phyloP scores from a whole-genome alignment of 2,329 filamentous ascomycete genomes.

The Nemania sp. region DNA sequence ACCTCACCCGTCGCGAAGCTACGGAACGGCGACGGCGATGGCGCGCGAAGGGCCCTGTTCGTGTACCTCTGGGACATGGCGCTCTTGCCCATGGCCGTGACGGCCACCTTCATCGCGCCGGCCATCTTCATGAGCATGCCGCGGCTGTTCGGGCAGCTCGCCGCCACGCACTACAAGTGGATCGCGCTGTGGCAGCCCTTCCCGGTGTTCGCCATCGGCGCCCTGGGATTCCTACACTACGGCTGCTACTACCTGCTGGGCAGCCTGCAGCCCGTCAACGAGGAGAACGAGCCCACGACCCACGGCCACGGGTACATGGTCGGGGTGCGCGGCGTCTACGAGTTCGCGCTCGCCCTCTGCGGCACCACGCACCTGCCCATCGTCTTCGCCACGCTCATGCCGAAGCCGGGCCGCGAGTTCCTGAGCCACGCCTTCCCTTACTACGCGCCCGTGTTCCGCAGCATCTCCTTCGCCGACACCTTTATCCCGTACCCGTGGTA shows the following conservation, averaged over 20 bases:
- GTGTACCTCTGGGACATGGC: constrained; percentile 39
- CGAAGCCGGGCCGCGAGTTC: constrained; percentile 24
- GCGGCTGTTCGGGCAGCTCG: constrained; percentile 27
- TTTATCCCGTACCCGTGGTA: constrained; percentile 33
- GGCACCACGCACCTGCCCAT: constrained; percentile 34
- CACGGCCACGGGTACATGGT: constrained; percentile 33
- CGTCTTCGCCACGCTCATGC: constrained; percentile 30
- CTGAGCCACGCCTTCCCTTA: constrained; percentile 29
- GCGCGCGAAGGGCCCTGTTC: constrained; percentile 31
- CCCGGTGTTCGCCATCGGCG: constrained; percentile 28
- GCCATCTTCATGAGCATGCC: constrained; percentile 37
- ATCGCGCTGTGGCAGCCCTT: constrained; percentile 39
- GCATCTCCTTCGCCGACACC: constrained; percentile 31
- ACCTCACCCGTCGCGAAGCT: constrained; percentile 36
- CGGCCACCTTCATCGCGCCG: constrained; percentile 33
- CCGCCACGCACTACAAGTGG: constrained; percentile 36
- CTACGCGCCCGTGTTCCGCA: constrained; percentile 27
- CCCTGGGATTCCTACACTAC: constrained; percentile 30
- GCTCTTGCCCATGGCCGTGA: constrained; percentile 36
- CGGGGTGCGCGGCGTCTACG: constrained; percentile 36
- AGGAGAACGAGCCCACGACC: constrained; percentile 30
- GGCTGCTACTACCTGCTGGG: constrained; percentile 32
- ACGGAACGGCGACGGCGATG: constrained; percentile 27
- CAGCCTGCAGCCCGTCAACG: constrained; percentile 30
- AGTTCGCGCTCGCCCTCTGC: constrained; percentile 34